Evolutionary conservation across 2,329 filamentous ascomycete species (phyloP).

Genomic region (Myotisia sp.): DNA sequence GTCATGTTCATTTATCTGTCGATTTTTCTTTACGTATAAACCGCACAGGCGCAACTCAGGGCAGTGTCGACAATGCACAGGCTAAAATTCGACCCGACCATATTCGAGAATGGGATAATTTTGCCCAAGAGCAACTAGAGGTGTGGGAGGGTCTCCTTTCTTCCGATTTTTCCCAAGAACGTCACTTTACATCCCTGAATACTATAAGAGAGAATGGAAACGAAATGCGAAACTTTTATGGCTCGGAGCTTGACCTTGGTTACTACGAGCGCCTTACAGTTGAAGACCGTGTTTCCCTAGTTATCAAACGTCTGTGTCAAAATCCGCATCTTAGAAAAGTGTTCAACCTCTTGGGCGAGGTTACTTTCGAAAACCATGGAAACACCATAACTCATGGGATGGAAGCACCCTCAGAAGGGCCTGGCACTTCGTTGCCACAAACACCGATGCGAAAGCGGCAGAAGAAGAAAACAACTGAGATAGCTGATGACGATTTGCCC

Average conservation of each 20-base stretch:
- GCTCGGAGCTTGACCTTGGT: conserved; percentile 9
- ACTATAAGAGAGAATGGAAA: conserved; percentile 5
- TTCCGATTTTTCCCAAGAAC: conserved; percentile 4
- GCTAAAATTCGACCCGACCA: conserved; percentile 8
- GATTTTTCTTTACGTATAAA: background rate
- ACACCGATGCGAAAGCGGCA: conserved; percentile 2
- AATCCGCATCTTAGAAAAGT: conserved; percentile 2
- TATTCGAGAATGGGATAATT: conserved; percentile 5
- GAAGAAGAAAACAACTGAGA: conserved; percentile 28
- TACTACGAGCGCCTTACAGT: conserved; percentile 5
- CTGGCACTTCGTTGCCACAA: background rate
- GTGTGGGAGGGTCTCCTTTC: background rate
- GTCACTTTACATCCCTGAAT: conserved; percentile 6
- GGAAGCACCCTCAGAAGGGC: background rate
- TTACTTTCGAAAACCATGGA: conserved; percentile 9
- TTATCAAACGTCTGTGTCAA: conserved; percentile 3
- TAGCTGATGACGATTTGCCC: background rate
- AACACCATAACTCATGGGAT: conserved; percentile 5
- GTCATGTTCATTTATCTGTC: conserved; percentile 8
- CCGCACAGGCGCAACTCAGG: conserved; percentile 2
- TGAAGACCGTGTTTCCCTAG: conserved; percentile 1
- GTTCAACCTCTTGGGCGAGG: conserved; percentile 6
- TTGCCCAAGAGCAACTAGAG: conserved; percentile 2
- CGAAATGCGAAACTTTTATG: background rate
- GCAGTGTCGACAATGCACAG: conserved; percentile 7